phyloP scores from a whole-genome alignment of 495 filamentous ascomycete species.

The Amniculicola lignicola region DNA sequence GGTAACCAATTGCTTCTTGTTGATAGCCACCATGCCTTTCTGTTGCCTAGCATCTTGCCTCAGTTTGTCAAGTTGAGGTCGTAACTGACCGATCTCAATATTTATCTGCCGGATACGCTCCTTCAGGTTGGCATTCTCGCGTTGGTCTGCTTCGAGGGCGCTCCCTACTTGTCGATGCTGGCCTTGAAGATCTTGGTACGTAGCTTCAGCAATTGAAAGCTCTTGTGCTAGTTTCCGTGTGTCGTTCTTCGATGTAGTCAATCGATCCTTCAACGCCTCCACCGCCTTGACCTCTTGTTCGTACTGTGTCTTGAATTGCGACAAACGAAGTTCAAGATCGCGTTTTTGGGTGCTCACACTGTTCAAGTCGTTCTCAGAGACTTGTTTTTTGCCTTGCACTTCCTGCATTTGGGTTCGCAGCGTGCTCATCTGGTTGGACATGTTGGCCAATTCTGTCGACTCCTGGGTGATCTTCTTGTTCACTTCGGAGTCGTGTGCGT shows the following conservation, averaged over 20 bases:
- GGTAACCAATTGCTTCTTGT: conserved; percentile 92
- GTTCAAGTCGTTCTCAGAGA: conserved; percentile 73
- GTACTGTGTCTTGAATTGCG: conserved; percentile 79
- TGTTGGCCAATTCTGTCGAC: conserved; percentile 88
- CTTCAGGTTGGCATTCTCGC: conserved; percentile 81
- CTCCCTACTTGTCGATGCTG: conserved; percentile 74
- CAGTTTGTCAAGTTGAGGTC: conserved; percentile 85
- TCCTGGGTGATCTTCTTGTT: conserved; percentile 83
- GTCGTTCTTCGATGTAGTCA: conserved; percentile 69
- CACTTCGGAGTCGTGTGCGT: conserved; percentile 85
- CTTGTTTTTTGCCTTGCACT: conserved; percentile 72
- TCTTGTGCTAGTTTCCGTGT: conserved; percentile 80
- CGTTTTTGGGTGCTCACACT: conserved; percentile 80
- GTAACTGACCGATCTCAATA: conserved; percentile 73
- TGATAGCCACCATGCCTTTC: conserved; percentile 92
- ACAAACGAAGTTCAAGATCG: conserved; percentile 82
- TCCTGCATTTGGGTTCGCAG: conserved; percentile 91
- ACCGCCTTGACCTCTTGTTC: conserved; percentile 89
- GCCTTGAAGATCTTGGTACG: conserved; percentile 75
- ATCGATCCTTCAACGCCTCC: conserved; percentile 76
- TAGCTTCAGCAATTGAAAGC: conserved; percentile 74
- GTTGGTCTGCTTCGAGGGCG: conserved; percentile 79
- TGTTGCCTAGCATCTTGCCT: conserved; percentile 87
- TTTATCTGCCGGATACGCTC: conserved; percentile 82
- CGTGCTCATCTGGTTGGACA: conserved; percentile 90